phyloP scores from a whole-genome alignment of 225 moss, liverwort and hornwort species.

The Straminergon stramineum region DNA sequence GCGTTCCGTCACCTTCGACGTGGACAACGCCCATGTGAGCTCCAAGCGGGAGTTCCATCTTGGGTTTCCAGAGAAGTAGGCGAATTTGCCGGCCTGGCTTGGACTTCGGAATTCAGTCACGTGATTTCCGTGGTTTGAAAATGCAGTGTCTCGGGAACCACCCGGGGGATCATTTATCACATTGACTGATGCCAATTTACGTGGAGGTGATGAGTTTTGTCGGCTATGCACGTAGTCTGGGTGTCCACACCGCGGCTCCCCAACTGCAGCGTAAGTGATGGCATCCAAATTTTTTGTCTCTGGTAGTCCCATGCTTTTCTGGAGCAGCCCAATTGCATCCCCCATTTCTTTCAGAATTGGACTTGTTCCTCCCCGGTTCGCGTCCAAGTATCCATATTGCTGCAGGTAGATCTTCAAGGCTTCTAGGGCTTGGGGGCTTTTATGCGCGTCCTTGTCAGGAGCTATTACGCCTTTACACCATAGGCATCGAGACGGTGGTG shows the following conservation, averaged over 20 bases:
- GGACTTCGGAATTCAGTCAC: background rate
- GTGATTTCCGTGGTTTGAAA: background rate
- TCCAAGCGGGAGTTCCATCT: conserved; percentile 40
- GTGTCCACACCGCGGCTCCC: conserved; percentile 37
- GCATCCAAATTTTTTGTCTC: conserved; percentile 32
- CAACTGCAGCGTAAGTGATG: conserved; percentile 23
- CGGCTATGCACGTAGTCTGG: conserved; percentile 2
- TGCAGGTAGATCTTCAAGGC: conserved; percentile 26
- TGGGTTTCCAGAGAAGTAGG: conserved; percentile 33
- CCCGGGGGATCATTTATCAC: background rate
- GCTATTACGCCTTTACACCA: background rate
- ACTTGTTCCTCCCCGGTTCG: conserved; percentile 4
- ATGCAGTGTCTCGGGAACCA: background rate
- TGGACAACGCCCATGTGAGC: conserved; percentile 47
- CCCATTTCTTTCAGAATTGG: conserved; percentile 24
- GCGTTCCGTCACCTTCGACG: conserved; percentile 24
- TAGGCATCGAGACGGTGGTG: background rate
- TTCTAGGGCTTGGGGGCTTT: conserved; percentile 24
- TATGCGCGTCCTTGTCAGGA: background rate
- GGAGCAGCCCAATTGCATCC: conserved; percentile 33
- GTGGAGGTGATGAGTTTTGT: conserved; percentile 6
- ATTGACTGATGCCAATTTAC: conserved; percentile 5
- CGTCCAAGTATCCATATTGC: conserved; percentile 36
- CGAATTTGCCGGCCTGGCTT: conserved; percentile 15
- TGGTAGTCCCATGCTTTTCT: conserved; percentile 25